Conservation (phyloP, 2,329 filamentous ascomycete genomes). For the Raffaelea arxii region DNA sequence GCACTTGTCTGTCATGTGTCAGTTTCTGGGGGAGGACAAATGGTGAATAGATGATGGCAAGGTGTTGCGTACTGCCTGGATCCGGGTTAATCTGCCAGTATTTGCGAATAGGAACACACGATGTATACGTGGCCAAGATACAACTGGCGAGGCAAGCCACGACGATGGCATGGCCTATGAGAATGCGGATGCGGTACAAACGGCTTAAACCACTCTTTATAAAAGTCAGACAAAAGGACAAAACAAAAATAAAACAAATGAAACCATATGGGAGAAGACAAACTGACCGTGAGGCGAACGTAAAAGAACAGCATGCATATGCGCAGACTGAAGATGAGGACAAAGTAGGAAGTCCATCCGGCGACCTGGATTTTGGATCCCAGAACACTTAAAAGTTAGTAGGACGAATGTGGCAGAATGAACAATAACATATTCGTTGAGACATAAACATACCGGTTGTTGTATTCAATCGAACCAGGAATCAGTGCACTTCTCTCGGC, state of each 20-base stretch:
- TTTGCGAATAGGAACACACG: constrained; percentile 7
- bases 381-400: constrained; percentile 23
- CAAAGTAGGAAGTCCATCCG: constrained; percentile 44
- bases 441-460: constrained; percentile 6
- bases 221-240: background rate
- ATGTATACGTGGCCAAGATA: constrained; percentile 3
- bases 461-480: constrained; percentile 32
- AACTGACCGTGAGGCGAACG: constrained; percentile 33
- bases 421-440: background rate
- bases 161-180: constrained; percentile 3
- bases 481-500: constrained; percentile 31
- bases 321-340: constrained; percentile 43
- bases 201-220: constrained; percentile 1
- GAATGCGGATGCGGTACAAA: constrained; percentile 7
- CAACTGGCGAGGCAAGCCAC: background rate
- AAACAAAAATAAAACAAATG: background rate
- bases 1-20: constrained; percentile 36
- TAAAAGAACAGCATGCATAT: constrained; percentile 45
- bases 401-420: background rate
- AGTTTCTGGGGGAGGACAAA: constrained; percentile 13
- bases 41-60: background rate
- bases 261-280: background rate
- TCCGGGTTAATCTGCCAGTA: constrained; percentile 16
- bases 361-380: constrained; percentile 43
- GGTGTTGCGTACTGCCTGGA: constrained; percentile 6